Evolutionary conservation across 352 stramenopile genomes (phyloP), one percentile per base, ranked within the genome.

Genomic region (Phytophthora hibernalis): DNA sequence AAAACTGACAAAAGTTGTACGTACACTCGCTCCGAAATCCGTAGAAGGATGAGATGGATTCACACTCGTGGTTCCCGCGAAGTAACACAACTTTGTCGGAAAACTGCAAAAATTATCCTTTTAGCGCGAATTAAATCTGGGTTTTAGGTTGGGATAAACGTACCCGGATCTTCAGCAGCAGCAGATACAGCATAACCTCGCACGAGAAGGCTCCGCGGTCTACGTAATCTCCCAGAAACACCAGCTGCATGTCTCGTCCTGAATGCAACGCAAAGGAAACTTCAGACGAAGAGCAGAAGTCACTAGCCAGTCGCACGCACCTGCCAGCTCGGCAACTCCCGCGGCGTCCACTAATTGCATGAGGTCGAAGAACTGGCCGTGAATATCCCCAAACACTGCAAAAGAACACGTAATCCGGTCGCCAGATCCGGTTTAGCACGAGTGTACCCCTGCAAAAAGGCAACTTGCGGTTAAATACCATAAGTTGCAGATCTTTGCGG

Each of bases 31-130:
- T 80, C 28, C 87, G 83, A 50, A 95, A 95, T 21, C 87, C 87
- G 53, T 95, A 95, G 56, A 93, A 93, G 16, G 83, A 91, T 30
- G 87, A 95, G 49, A 95, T 92, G 18, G 85, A 88, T 72, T 95
- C 87, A 45, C 85, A 95, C 54, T 95, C 85, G 70, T 95, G 85
- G 53, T 95, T 95, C 22, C 85, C 87, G 12, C 87, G 85, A 28
- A 95, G 70, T 18, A 93, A 47, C 21, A 91, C 67, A 1, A 95
- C 79, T 42, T 89, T 89, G 13, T 71, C 69, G 0, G 79, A 63
- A 66, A 83, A 90, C 76, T 88, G 56, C 42, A 22, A 24, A 5
- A 24, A 5, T 45, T 31, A 31, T 31, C 26, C 26, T 5, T 31
- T 31, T 31, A 31, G 26, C 26, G 26, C 26, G 9, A 31, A 31